Conservation (phyloP, 2,329 filamentous ascomycete species). For the Apiospora rasikravindrae region DNA sequence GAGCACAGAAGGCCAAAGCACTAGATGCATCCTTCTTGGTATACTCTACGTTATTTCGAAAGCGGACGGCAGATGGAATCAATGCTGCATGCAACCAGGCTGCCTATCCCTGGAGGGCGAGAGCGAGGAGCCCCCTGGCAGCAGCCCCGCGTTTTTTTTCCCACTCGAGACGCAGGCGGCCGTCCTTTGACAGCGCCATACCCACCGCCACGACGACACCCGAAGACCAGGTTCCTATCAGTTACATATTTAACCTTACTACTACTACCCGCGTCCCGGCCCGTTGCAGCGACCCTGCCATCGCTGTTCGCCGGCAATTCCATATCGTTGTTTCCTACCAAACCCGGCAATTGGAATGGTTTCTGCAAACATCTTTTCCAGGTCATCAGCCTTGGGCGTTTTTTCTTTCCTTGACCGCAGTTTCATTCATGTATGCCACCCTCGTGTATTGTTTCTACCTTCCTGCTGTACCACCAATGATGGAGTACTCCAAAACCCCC, state of each 20-base stretch:
- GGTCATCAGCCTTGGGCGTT: background rate
- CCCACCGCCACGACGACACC: constrained; percentile 6
- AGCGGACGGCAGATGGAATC: background rate
- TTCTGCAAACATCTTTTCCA: background rate
- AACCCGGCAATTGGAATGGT: constrained; percentile 5
- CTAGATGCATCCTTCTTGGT: background rate
- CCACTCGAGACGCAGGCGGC: constrained; percentile 6
- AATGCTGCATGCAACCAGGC: background rate
- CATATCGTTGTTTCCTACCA: background rate
- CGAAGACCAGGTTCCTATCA: constrained; percentile 12
- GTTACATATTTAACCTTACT: background rate
- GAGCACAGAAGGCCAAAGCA: background rate
- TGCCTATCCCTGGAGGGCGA: background rate
- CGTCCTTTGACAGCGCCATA: background rate
- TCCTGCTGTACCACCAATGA: constrained; percentile 9
- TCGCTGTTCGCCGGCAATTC: background rate
- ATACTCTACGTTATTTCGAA: background rate
- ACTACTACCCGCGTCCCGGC: constrained; percentile 3
- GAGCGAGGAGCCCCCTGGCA: background rate
- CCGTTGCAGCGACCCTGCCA: constrained; percentile 8
- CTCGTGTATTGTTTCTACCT: background rate
- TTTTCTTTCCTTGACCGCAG: background rate
- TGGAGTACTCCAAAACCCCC: constrained; percentile 1
- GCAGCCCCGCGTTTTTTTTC: constrained; percentile 6
- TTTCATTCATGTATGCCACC: background rate